Evolutionary conservation across 2,329 filamentous ascomycete species (phyloP).

Genomic region (Saccharata proteae): DNA sequence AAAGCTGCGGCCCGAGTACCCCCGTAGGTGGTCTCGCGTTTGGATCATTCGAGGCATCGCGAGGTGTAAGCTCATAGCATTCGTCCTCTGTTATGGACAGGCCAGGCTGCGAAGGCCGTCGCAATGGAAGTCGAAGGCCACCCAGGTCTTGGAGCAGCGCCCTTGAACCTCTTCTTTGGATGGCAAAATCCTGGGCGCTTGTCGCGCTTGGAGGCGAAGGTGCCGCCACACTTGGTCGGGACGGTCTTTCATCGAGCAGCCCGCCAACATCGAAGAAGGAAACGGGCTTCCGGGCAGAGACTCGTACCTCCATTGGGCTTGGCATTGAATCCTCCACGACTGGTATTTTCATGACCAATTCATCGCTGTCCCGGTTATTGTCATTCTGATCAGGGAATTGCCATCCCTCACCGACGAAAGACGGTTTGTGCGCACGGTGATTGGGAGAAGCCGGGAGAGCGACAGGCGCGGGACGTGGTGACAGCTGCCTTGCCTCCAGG

Average conservation of each 20-base stretch:
- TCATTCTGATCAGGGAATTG: conserved; percentile 18
- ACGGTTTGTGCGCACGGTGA: conserved; percentile 8
- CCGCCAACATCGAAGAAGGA: conserved; percentile 82
- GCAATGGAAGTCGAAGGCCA: conserved; percentile 12
- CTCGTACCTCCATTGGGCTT: conserved; percentile 28
- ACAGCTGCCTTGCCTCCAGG: conserved; percentile 30
- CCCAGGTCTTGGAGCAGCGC: conserved; percentile 21
- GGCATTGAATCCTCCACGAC: conserved; percentile 23
- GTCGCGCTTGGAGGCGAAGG: conserved; percentile 24
- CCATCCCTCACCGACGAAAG: conserved; percentile 15
- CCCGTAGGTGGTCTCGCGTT: too few relatives aligned
- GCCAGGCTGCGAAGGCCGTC: conserved; percentile 3
- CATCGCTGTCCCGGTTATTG: conserved; percentile 13
- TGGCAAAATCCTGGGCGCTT: conserved; percentile 30
- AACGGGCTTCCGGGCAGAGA: conserved; percentile 42
- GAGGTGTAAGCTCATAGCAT: conserved; percentile 6
- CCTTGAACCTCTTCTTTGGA: conserved; percentile 16
- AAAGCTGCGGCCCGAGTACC: too few relatives aligned
- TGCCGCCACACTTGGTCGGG: conserved; percentile 10
- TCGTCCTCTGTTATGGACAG: conserved; percentile 6
- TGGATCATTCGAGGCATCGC: too few relatives aligned
- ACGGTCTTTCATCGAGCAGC: conserved; percentile 46
- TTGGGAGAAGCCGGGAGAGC: conserved; percentile 16
- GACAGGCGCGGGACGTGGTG: conserved; percentile 26
- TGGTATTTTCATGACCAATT: conserved; percentile 14